A percentile compares a stretch with the other conserved stretches of the same genome.
phyloP scores from a whole-genome alignment of 306 rosid species.

The Ziziphus jujuba region DNA sequence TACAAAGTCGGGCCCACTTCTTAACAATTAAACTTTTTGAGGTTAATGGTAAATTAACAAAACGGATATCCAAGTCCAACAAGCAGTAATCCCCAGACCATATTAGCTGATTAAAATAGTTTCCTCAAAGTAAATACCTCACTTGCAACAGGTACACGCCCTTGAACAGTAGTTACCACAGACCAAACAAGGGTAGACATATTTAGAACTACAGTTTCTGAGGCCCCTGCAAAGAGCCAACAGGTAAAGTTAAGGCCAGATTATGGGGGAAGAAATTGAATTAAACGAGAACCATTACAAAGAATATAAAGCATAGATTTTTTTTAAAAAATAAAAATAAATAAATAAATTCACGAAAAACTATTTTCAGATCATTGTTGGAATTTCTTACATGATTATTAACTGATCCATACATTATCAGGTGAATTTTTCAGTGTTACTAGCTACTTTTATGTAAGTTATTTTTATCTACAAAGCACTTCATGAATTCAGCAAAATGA shows the following conservation, averaged over 20 bases:
- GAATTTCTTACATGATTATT: too few species aligned
- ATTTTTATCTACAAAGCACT: neutral
- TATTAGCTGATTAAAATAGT: slow-evolving; percentile 3
- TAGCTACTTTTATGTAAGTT: too few species aligned
- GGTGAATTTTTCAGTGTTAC: too few species aligned
- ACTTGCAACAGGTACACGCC: slow-evolving; percentile 87
- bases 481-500: neutral
- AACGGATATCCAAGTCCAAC: neutral
- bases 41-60: neutral
- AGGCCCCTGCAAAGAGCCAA: slow-evolving; percentile 60
- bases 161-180: slow-evolving; percentile 87
- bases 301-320: neutral
- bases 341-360: too few species aligned
- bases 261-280: neutral
- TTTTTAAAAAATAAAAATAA: too few species aligned
- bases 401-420: too few species aligned
- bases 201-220: slow-evolving; percentile 78
- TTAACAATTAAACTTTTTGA: too few species aligned
- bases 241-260: slow-evolving; percentile 27
- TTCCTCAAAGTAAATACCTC: slow-evolving; percentile 54
- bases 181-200: slow-evolving; percentile 97
- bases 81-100: neutral
- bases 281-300: neutral
- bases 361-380: too few species aligned
- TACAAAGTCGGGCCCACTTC: too few species aligned